phyloP scores from a whole-genome alignment of 169 alveolate genomes.

The Eimeria necatrix region DNA sequence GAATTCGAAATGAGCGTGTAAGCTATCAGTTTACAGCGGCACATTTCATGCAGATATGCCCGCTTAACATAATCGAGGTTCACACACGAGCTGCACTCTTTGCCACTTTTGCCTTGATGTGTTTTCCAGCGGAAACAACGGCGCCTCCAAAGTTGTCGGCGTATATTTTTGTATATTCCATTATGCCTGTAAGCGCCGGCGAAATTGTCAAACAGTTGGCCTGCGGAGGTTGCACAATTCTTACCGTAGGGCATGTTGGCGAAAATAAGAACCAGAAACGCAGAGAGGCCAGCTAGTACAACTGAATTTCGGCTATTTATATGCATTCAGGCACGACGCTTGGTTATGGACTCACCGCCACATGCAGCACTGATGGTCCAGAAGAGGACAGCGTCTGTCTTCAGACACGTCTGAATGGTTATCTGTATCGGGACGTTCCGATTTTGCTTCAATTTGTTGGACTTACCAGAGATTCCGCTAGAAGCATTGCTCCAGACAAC shows the following conservation, averaged over 20 bases:
- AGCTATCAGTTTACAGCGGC: background rate
- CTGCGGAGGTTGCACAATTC: background rate
- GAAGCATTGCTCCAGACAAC: constrained; percentile 37
- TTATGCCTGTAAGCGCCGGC: background rate
- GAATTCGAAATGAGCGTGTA: constrained; percentile 5
- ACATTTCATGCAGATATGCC: background rate
- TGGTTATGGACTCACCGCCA: constrained; percentile 21
- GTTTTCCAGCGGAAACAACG: constrained; percentile 62
- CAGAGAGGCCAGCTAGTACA: constrained; percentile 20
- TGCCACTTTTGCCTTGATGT: constrained; percentile 56
- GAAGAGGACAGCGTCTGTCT: constrained; percentile 41
- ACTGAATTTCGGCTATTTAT: background rate
- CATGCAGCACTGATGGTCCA: constrained; percentile 56
- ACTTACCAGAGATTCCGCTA: constrained; percentile 53
- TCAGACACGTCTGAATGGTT: constrained; percentile 30
- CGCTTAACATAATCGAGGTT: background rate
- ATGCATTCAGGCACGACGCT: background rate
- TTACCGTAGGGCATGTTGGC: constrained; percentile 68
- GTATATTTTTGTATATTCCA: constrained; percentile 48
- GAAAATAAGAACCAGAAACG: constrained; percentile 48
- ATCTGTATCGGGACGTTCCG: background rate
- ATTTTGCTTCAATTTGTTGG: background rate
- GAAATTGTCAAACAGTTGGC: background rate
- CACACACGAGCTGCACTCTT: background rate
- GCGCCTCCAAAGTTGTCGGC: constrained; percentile 50